A percentile compares a stretch with the other conserved stretches of the same genome.
phyloP scores from a whole-genome alignment of 306 rosid genomes.

The Mucuna pruriens region DNA sequence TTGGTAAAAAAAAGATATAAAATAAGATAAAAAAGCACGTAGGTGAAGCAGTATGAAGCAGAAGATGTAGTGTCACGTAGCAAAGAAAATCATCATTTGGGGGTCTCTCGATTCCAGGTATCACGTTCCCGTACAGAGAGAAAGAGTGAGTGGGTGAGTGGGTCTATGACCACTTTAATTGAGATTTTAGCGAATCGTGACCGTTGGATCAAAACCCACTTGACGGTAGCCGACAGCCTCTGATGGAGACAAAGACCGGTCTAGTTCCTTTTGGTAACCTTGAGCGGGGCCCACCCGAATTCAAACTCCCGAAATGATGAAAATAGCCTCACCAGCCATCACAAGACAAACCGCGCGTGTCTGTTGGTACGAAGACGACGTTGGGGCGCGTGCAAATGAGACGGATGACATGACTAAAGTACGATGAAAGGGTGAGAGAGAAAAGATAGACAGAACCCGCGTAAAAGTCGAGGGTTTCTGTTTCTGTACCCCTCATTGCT shows the following conservation, averaged over 20 bases:
- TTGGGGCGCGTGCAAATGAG: conserved; percentile 58
- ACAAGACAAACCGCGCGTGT: neutral
- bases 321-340: neutral
- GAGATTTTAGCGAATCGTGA: conserved; percentile 37
- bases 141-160: neutral
- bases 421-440: conserved; percentile 73
- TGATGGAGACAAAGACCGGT: conserved; percentile 80
- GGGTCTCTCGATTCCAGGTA: conserved; percentile 38
- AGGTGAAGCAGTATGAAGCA: conserved; percentile 4
- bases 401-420: conserved; percentile 68
- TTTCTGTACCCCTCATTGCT: conserved; percentile 4
- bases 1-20: neutral
- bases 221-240: conserved; percentile 51
- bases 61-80: conserved; percentile 24
- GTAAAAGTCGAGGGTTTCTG: conserved; percentile 59
- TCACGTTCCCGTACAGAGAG: conserved; percentile 33
- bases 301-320: neutral
- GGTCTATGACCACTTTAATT: conserved; percentile 28
- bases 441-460: conserved; percentile 44
- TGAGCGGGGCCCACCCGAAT: conserved; percentile 39
- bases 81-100: neutral
- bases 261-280: conserved; percentile 87
- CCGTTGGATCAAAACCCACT: conserved; percentile 52
- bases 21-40: neutral
- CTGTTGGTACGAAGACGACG: neutral